Percentiles rank a stretch among this genome's conserved stretches.
These are phyloP conservation scores for Colletotrichum falcatum DNA, from an alignment of 2,329 filamentous ascomycete species.

Conservation along the genomic window DNA sequence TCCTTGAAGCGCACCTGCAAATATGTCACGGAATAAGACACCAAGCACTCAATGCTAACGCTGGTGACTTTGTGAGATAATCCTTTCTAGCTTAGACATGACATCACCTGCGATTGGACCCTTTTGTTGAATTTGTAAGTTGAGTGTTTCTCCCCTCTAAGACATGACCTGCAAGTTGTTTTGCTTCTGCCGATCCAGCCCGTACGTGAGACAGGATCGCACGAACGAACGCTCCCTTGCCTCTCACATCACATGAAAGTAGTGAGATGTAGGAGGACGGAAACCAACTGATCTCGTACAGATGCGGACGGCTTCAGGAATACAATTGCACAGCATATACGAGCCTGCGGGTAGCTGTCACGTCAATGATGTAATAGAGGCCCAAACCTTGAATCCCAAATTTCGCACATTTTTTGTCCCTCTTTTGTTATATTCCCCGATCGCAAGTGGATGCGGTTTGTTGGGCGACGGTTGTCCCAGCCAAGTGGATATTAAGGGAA, in stretches of 20 bases:
- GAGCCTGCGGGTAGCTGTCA: background rate
- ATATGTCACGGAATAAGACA: background rate
- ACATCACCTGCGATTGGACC: background rate
- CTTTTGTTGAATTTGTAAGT: background rate
- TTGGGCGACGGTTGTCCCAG: background rate
- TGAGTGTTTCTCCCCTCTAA: background rate
- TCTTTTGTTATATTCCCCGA: too few species aligned
- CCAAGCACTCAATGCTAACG: background rate
- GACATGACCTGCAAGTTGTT: background rate
- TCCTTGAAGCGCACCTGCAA: too few species aligned
- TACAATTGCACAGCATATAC: background rate
- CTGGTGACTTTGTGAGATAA: background rate
- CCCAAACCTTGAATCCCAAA: background rate
- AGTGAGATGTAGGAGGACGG: background rate
- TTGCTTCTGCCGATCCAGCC: background rate
- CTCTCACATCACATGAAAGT: background rate
- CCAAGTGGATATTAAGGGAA: background rate
- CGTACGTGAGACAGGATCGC: background rate
- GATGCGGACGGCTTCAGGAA: background rate
- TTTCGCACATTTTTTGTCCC: background rate
- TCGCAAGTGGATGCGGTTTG: background rate
- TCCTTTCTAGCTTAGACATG: too few species aligned
- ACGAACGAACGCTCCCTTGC: background rate
- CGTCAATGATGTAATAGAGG: background rate
- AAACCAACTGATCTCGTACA: too few species aligned